Evolutionary conservation across 495 filamentous ascomycete genomes (phyloP), one percentile per base, ranked within the genome.

Genomic region (Hypoxylon lenormandii): DNA sequence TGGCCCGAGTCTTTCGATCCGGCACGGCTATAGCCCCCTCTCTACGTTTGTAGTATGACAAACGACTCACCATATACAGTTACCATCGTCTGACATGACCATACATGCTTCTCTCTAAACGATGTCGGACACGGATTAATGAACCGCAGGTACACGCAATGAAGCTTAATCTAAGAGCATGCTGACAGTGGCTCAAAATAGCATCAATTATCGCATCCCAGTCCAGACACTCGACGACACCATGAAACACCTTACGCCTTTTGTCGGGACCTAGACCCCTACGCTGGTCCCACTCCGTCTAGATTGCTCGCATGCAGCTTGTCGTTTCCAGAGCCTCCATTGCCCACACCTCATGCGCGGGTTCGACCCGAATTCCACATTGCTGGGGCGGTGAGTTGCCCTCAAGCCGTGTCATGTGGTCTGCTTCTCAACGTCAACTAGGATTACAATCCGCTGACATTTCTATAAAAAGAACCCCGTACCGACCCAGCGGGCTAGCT

Each of bases 401-500:
- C 63, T 47, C 7, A 13, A 46, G 19, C 59, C 55, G 64, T 36
- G 60, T 72, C 64, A 67, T 68, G 64, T 68, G 64, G 58, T 11
- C 46, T 52, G n/a, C 57, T 36, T 53, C 30, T 40, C 56, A 33
- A 30, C n/a, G 15, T 51, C 49, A n/a, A 21, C 40, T 42, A 23
- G 11, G 16, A 40, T 66, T 69, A 60, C 55, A 36, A 57, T 64
- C 62, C 63, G 63, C 60, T 73, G 64, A 62, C 54, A 48, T 67
- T 78, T 75, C 78, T 82, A 81, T 77, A 75, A 81, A 80, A 81
- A 81, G 79, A 76, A 77, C 62, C 37, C 45, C 54, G 67, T 60
- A 62, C 64, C 52, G 45, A 62, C 63, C 51, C 68, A 63, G 55
- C 62, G 72, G 69, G 60, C 43, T 37, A 43, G 56, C 11, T 54